These are phyloP conservation scores for Phaeoacremonium minimum DNA, from an alignment of 2,329 filamentous ascomycete species.

Conservation along the genomic window DNA sequence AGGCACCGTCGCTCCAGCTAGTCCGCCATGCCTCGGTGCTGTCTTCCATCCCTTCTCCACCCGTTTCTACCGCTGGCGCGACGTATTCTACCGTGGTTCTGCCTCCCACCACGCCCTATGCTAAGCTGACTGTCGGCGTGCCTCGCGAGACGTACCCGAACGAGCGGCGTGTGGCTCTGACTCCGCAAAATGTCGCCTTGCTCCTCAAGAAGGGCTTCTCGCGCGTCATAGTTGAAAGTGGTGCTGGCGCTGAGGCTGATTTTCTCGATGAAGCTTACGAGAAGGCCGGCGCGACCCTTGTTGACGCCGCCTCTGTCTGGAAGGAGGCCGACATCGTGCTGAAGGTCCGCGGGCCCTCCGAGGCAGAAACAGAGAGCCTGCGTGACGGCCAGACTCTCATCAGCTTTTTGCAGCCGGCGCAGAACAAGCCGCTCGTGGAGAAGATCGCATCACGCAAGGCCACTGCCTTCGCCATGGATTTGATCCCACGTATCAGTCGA, in stretches of 20 bases:
- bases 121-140: conserved; percentile 70
- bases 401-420: conserved; percentile 77
- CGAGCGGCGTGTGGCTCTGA: conserved; percentile 80
- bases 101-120: conserved; percentile 57
- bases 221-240: conserved; percentile 72
- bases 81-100: conserved; percentile 34
- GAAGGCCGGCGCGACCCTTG: conserved; percentile 72
- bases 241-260: conserved; percentile 73
- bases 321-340: conserved; percentile 72
- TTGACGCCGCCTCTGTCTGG: conserved; percentile 67
- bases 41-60: conserved; percentile 15
- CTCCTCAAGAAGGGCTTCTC: conserved; percentile 82
- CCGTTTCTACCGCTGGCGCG: conserved; percentile 11
- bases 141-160: conserved; percentile 74
- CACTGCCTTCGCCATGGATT: conserved; percentile 86
- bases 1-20: conserved; percentile 27
- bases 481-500: conserved; percentile 84
- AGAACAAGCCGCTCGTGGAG: conserved; percentile 73
- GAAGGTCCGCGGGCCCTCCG: conserved; percentile 74
- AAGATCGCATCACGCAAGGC: conserved; percentile 66
- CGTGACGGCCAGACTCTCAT: conserved; percentile 70
- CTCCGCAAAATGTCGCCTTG: conserved; percentile 76
- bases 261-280: conserved; percentile 76
- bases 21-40: conserved; percentile 33
- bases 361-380: conserved; percentile 65